Percentiles rank a stretch among this genome's conserved stretches.
Evolutionary conservation across 106 monocot species (phyloP).

Genomic region (Iris macrosiphon): DNA sequence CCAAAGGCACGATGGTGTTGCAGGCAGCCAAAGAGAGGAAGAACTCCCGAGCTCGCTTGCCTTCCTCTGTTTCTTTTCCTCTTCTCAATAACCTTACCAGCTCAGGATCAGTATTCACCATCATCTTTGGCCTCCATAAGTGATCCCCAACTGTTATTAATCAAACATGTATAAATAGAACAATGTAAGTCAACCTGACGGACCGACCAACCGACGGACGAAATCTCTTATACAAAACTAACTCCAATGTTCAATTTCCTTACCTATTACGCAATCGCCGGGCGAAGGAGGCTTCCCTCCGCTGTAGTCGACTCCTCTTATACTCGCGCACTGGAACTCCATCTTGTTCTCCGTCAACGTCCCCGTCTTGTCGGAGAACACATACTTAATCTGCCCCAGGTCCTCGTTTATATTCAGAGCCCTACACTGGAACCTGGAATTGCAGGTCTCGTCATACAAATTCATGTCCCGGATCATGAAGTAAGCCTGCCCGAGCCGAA

Average conservation of each 20-base stretch:
- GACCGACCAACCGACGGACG: neutral
- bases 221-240: neutral
- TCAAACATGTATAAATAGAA: neutral
- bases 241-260: neutral
- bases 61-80: slow-evolving; percentile 7
- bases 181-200: too few relatives aligned
- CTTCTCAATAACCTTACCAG: slow-evolving; percentile 18
- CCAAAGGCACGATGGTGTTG: slow-evolving; percentile 57
- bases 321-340: slow-evolving; percentile 75
- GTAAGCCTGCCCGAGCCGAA: slow-evolving; percentile 70
- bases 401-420: slow-evolving; percentile 96
- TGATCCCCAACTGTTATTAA: slow-evolving; percentile 15
- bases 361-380: slow-evolving; percentile 93
- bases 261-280: slow-evolving; percentile 14
- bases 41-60: slow-evolving; percentile 30
- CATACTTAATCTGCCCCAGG: slow-evolving; percentile 90
- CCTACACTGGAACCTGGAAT: slow-evolving; percentile 71
- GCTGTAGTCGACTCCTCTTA: slow-evolving; percentile 57
- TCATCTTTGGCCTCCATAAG: slow-evolving; percentile 26
- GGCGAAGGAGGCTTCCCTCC: neutral
- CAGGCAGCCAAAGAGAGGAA: slow-evolving; percentile 42
- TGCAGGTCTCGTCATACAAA: slow-evolving; percentile 37
- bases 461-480: slow-evolving; percentile 70
- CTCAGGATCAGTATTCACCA: slow-evolving; percentile 30
- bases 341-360: slow-evolving; percentile 95